Base-by-base conservation (phyloP, 805 yeast genomes). In the Candida suzukii region DNA sequence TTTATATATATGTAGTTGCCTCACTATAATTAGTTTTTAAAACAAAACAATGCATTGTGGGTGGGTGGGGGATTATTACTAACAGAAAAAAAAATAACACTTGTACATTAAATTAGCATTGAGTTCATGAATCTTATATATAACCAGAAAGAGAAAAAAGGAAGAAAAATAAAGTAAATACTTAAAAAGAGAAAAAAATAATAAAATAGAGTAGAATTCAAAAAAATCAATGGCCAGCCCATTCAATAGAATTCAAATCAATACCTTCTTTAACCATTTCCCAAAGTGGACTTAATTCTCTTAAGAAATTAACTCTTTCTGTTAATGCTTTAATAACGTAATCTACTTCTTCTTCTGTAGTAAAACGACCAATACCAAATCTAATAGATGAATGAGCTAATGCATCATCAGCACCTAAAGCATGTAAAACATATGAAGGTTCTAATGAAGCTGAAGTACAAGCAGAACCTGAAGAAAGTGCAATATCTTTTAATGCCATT, bases 221-320 rank as follows among this genome's bases (percentile, higher is more conserved):
- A 25, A 19, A 9, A 30, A 17, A 34, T 51, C 37, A 93, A 66
- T 93, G 99, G 50, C 96, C 98, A 45, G 96, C 86, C 99, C 99
- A 93, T 68, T 93, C 95, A 56, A 93, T 93, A 27, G 95, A 75
- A 57, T 83, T 76, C 61, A 93, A 71, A 60, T 93, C 99, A 56
- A 93, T 91, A 51, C 99, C 99, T 51, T 93, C 98, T 66, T 93
- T 96, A 43, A 88, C 96, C 98, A 93, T 90, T 69, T 93, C 99
- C 98, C 98, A 93, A 54, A 93, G 71, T 38, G 99, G 99, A 43
- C 93, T 80, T 66, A 93, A 73, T 57, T 88, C 91, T 66, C 99
- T 79, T 60, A 93, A 74, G 66, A 88, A 88, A 48, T 80, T 82
- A 41, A 93, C 98, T 64, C 97, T 79, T 61, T 87, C 90, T 42